Base-by-base conservation (phyloP, 2,329 filamentous ascomycete species). In the Westerdykella ornata region DNA sequence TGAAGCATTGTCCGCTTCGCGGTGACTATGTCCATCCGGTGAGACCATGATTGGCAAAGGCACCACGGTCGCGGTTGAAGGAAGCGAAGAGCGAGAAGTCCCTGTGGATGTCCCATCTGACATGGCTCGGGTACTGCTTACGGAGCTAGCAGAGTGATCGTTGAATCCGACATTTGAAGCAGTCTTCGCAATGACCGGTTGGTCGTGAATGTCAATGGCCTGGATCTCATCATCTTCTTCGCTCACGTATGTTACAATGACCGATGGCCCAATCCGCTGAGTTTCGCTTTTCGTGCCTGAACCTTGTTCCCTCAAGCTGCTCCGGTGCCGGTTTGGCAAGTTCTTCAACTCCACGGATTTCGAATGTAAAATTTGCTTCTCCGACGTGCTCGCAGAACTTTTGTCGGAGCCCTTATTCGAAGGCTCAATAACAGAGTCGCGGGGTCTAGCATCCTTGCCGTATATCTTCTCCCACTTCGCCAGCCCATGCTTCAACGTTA, bases 401-500 rank as follows among this genome's bases (percentile, higher is more conserved):
- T 66, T 68, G 4, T 50, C 59, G 28, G 54, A 57, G 35, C 49
- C 62, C 35, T 53, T 56, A 16, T 56, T 55, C 20, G 63, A 68
- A 15, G 64, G 69, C 16, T 69, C 74, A 20, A 75, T 63, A 9
- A 73, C 76, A 0, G 75, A 83, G 22, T 76, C 73, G 51, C 57
- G 66, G 38, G 13, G 57, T 58, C 33, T 62, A 52, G 18, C 70
- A 42, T 77, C 78, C 47, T 84, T 73, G 0, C 84, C 85, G 51
- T 94, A 92, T 2, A 77, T 71, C 5, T 77, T 76, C 60, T 96
- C 89, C 89, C 89, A 96, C 46, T 80, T 70, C 5, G 69, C 69
- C 34, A 78, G 74, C 46, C 87, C 83, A 5, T 73, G 72, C 9
- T 75, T 72, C 39, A 77, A 81, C n/a, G 70, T 66, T 42, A 76